Conservation (phyloP, 1,284 basidiomycete species). For the Chalciporus sp. region DNA sequence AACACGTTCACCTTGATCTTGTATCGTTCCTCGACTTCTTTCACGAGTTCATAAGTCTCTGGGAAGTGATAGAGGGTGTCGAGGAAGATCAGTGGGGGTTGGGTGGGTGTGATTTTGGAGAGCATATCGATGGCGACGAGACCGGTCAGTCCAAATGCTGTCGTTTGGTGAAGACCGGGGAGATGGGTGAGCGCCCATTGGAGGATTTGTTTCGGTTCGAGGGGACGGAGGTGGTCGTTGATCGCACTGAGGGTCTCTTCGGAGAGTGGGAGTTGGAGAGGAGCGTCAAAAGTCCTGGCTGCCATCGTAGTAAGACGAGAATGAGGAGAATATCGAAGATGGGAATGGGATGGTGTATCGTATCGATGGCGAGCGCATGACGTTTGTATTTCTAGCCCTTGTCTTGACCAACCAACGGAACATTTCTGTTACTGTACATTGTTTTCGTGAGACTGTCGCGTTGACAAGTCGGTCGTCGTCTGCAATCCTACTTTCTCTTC, state of each 20-base stretch:
- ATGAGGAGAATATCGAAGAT: neutral
- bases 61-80: constrained; percentile 97
- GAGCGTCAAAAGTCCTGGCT: constrained; percentile 40
- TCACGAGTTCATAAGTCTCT: constrained; percentile 89
- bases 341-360: neutral
- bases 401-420: too few species aligned
- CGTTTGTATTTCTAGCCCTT: too few species aligned
- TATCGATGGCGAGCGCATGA: too few species aligned
- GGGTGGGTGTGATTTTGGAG: constrained; percentile 63
- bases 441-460: too few species aligned
- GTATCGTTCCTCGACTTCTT: constrained; percentile 80
- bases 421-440: too few species aligned
- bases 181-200: constrained; percentile 81
- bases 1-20: constrained; percentile 75
- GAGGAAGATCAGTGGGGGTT: constrained; percentile 83
- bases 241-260: constrained; percentile 63
- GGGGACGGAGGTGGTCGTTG: constrained; percentile 72
- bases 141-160: constrained; percentile 92
- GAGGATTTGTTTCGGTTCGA: constrained; percentile 80
- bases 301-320: constrained; percentile 16
- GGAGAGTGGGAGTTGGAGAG: constrained; percentile 66
- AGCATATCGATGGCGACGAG: constrained; percentile 93
- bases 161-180: constrained; percentile 86
- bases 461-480: too few species aligned
- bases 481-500: too few species aligned